Conservation (phyloP, 768 basidiomycete genomes). For the Pleurotus citrinopileatus region DNA sequence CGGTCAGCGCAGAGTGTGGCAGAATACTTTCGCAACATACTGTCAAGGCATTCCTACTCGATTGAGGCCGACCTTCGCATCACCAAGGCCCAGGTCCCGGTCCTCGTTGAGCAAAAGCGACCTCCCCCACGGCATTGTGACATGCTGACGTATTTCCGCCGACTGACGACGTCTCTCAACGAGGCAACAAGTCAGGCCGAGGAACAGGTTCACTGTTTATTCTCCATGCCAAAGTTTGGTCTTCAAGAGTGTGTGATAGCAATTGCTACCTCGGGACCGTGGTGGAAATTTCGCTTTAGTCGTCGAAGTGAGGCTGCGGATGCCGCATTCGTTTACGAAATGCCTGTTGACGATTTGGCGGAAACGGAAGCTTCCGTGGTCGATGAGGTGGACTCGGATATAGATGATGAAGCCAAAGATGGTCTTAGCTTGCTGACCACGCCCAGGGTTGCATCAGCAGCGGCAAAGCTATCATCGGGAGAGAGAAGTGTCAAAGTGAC, state of each 20-base stretch:
- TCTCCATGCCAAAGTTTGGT: neutral
- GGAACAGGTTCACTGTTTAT: neutral
- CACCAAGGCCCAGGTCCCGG: neutral
- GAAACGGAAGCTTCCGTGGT: too few relatives aligned
- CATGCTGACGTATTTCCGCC: neutral
- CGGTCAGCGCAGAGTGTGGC: neutral
- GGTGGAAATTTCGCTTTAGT: neutral
- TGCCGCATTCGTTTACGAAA: too few relatives aligned
- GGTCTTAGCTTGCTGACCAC: too few relatives aligned
- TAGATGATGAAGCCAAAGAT: too few relatives aligned
- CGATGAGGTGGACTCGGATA: too few relatives aligned
- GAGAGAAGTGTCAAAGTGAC: too few relatives aligned
- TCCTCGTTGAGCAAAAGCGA: constrained; percentile 3
- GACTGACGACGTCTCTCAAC: neutral
- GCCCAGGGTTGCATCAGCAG: too few relatives aligned
- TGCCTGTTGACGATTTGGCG: too few relatives aligned
- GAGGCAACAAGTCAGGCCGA: neutral
- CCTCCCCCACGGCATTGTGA: neutral
- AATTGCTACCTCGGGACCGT: neutral
- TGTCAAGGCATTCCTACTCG: neutral
- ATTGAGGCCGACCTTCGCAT: neutral
- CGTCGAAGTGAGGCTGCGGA: neutral
- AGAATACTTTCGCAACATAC: neutral
- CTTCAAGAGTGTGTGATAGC: neutral
- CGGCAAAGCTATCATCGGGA: too few relatives aligned